Conservation (phyloP, 1,284 basidiomycete genomes). For the Pholiota adiposa region DNA sequence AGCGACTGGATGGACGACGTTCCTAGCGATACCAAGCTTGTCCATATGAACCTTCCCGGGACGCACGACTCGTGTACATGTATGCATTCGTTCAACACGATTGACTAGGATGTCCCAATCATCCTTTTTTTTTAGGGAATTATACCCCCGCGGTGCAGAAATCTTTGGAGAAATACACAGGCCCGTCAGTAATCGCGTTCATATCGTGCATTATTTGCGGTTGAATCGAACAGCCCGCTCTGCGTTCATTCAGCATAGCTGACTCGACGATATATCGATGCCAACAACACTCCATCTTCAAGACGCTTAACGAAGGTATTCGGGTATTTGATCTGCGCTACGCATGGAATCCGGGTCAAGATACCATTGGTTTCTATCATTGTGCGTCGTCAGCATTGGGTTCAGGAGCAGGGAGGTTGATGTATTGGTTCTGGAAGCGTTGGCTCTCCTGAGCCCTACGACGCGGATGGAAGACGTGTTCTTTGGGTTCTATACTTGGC, state of each 20-base stretch:
- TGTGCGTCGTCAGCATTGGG: constrained; percentile 26
- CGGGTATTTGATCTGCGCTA: constrained; percentile 49
- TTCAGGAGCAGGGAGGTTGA: neutral
- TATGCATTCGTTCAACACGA: constrained; percentile 19
- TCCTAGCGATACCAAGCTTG: constrained; percentile 41
- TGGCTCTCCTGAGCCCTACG: constrained; percentile 44
- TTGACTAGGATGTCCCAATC: neutral
- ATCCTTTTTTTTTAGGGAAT: constrained; percentile 38
- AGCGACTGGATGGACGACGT: constrained; percentile 49
- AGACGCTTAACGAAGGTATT: constrained; percentile 48
- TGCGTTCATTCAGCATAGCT: constrained; percentile 32
- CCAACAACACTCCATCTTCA: constrained; percentile 47
- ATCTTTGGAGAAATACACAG: constrained; percentile 44
- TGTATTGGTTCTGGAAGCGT: constrained; percentile 24
- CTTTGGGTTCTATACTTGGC: constrained; percentile 45
- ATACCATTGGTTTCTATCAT: constrained; percentile 51
- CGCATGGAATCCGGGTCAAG: constrained; percentile 50
- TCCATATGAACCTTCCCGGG: constrained; percentile 51
- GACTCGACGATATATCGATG: constrained; percentile 42
- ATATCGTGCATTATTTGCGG: neutral
- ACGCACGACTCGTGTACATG: constrained; percentile 51
- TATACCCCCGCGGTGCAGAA: constrained; percentile 41
- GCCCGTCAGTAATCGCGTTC: constrained; percentile 35
- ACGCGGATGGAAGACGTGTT: constrained; percentile 48
- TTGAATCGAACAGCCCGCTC: neutral